Conservation (phyloP, 2,329 filamentous ascomycete genomes). For the Fusarium protoensiforme region DNA sequence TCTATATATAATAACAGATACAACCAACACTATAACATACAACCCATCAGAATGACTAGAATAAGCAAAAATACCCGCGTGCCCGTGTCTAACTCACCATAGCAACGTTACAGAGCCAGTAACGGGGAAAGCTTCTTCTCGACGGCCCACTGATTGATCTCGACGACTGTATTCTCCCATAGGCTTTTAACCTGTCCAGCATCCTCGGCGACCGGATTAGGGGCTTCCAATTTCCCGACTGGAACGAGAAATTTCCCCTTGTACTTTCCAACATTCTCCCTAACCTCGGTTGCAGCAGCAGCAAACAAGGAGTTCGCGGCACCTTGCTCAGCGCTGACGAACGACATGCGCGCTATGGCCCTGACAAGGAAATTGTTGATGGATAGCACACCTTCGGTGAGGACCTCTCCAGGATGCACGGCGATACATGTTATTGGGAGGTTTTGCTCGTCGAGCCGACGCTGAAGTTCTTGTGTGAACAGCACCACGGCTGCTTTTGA, state of each 20-base stretch:
- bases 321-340: slow-evolving; percentile 1
- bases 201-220: not conserved
- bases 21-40: no score
- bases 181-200: not conserved
- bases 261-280: not conserved
- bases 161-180: slow-evolving; percentile 2
- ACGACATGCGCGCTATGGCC: not conserved
- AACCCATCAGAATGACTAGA: no score
- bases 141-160: not conserved
- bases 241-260: slow-evolving; percentile 5
- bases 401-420: slow-evolving; percentile 11
- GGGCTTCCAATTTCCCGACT: not conserved
- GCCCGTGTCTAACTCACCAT: not conserved
- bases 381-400: not conserved
- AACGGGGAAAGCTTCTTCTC: not conserved
- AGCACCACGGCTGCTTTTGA: slow-evolving; percentile 4
- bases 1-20: no score
- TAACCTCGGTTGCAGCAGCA: slow-evolving; percentile 2
- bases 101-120: not conserved
- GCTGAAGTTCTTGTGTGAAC: slow-evolving; percentile 15
- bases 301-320: slow-evolving; percentile 7
- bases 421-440: not conserved
- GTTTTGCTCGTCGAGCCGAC: not conserved
- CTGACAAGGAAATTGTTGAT: not conserved
- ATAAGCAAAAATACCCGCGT: not conserved